These are phyloP conservation scores for Amauroascus verrucosus DNA, from an alignment of 2,329 filamentous ascomycete species.

Conservation along the genomic window DNA sequence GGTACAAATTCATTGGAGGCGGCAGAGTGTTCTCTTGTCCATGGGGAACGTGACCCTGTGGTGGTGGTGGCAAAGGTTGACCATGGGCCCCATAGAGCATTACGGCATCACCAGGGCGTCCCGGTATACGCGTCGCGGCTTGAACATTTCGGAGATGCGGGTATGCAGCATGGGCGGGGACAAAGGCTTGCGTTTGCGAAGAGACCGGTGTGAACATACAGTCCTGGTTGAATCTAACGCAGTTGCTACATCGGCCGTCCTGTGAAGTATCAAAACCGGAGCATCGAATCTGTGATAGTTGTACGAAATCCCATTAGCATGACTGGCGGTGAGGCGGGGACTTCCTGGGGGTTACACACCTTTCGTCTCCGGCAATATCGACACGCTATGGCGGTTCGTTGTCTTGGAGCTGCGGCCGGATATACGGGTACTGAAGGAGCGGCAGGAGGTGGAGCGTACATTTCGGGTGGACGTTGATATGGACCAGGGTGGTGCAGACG, in stretches of 20 bases:
- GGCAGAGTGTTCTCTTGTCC: constrained; percentile 29
- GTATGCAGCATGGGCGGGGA: constrained; percentile 59
- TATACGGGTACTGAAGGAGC: constrained; percentile 32
- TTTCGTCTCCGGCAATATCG: constrained; percentile 44
- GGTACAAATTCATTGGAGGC: constrained; percentile 34
- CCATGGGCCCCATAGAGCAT: constrained; percentile 43
- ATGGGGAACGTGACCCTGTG: constrained; percentile 18
- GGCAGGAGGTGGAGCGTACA: constrained; percentile 31
- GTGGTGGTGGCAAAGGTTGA: constrained; percentile 30
- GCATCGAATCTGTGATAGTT: constrained; percentile 54
- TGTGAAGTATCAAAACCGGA: constrained; percentile 63
- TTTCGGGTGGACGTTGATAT: constrained; percentile 36
- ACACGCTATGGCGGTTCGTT: constrained; percentile 44
- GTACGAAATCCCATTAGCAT: background rate
- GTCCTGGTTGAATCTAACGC: constrained; percentile 62
- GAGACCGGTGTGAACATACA: constrained; percentile 69
- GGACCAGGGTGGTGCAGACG: constrained; percentile 31
- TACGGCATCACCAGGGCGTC: constrained; percentile 27
- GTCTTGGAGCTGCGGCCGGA: constrained; percentile 39
- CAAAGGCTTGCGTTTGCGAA: constrained; percentile 59
- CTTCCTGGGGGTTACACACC: constrained; percentile 26
- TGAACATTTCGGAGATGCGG: constrained; percentile 41
- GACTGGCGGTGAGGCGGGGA: background rate
- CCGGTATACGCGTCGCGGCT: constrained; percentile 25
- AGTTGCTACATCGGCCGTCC: constrained; percentile 63